A percentile compares a stretch with the other conserved stretches of the same genome.
Conservation (phyloP, 2,329 filamentous ascomycete genomes). For the Aspergillus tubingensis region DNA sequence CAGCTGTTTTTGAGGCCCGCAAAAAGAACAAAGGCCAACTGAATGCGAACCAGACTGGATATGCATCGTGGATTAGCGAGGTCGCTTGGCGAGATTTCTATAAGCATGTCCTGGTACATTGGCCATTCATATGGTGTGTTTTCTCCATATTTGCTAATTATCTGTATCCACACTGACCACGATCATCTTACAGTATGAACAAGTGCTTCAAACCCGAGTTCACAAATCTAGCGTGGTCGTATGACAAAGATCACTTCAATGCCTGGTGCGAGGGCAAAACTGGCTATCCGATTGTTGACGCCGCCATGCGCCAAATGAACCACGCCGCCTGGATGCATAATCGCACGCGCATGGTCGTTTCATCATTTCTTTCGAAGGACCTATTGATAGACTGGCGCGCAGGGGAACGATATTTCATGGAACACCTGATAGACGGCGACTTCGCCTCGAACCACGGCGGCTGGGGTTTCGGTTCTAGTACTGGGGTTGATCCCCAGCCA, state of each 20-base stretch:
- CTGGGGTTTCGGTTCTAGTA: constrained; percentile 67
- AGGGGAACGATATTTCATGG: constrained; percentile 82
- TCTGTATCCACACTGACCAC: neutral
- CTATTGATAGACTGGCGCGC: constrained; percentile 80
- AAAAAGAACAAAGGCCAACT: constrained; percentile 64
- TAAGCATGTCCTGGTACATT: constrained; percentile 78
- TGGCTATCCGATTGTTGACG: constrained; percentile 81
- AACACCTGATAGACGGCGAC: constrained; percentile 74
- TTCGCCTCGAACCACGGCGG: constrained; percentile 77
- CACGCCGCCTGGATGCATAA: constrained; percentile 79
- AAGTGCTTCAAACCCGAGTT: constrained; percentile 83
- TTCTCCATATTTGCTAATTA: no score
- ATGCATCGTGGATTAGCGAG: constrained; percentile 75
- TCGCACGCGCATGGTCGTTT: constrained; percentile 79
- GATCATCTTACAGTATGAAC: constrained; percentile 57
- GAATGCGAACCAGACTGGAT: constrained; percentile 66
- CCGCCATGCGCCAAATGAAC: constrained; percentile 77
- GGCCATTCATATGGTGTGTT: constrained; percentile 66
- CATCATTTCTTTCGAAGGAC: constrained; percentile 78
- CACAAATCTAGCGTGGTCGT: constrained; percentile 80
- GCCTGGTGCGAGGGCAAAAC: constrained; percentile 75
- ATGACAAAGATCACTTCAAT: constrained; percentile 66
- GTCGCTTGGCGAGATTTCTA: constrained; percentile 89
- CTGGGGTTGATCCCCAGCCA: constrained; percentile 80
- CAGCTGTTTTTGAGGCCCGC: constrained; percentile 64